Evolutionary conservation across 2,329 filamentous ascomycete genomes (phyloP).

Genomic region (Daldinia sp.): DNA sequence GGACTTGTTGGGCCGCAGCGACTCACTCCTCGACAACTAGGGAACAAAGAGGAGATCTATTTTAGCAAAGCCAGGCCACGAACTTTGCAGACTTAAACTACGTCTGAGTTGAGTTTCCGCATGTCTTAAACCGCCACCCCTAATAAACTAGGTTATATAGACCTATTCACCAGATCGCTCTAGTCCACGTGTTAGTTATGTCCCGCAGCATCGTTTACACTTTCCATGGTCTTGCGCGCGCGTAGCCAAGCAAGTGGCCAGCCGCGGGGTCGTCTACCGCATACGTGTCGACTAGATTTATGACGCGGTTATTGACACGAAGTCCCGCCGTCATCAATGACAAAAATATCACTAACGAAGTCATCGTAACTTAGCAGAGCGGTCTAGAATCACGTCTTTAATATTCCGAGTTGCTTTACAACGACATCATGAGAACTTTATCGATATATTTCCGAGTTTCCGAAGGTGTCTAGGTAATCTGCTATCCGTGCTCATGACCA

Average conservation of each 20-base stretch:
- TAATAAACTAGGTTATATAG: slow-evolving; percentile 26
- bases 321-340: slow-evolving; percentile 14
- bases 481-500: background rate
- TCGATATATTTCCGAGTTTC: slow-evolving; percentile 4
- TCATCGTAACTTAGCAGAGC: background rate
- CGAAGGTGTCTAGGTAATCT: background rate
- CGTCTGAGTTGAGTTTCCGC: slow-evolving; percentile 6
- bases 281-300: slow-evolving; percentile 4
- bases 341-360: background rate
- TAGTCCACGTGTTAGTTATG: slow-evolving; percentile 26
- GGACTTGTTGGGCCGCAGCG: background rate
- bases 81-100: background rate
- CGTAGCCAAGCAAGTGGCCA: slow-evolving; percentile 10
- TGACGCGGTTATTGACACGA: slow-evolving; percentile 10
- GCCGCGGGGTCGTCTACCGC: slow-evolving; percentile 9
- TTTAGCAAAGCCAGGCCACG: background rate
- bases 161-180: slow-evolving; percentile 1
- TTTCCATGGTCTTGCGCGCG: slow-evolving; percentile 8
- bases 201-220: slow-evolving; percentile 18
- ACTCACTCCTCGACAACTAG: background rate
- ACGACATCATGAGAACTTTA: slow-evolving; percentile 17
- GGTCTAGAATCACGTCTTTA: background rate
- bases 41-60: background rate
- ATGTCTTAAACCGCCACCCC: slow-evolving; percentile 12
- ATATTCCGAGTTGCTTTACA: slow-evolving; percentile 3